Conservation (phyloP, 345 rosid species). For the Mercurialis annua region DNA sequence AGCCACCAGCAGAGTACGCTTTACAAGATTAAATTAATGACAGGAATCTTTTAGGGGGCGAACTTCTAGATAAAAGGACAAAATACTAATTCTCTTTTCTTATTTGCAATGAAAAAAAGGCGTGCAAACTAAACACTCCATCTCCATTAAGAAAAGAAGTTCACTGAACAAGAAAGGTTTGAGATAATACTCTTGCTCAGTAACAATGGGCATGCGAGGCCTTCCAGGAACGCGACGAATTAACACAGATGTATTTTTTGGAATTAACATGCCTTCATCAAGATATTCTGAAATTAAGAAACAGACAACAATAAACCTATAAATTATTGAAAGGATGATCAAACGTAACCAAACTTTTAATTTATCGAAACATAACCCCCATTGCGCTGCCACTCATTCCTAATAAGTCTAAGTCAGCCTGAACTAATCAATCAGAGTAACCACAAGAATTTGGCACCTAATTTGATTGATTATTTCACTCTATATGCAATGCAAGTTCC, state of each 20-base stretch:
- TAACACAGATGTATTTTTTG: constrained; percentile 94
- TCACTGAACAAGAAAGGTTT: constrained; percentile 36
- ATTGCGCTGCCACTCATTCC: neutral
- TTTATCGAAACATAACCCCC: neutral
- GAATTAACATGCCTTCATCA: constrained; percentile 93
- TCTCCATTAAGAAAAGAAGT: constrained; percentile 11
- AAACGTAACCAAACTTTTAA: constrained; percentile 20
- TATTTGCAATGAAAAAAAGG: neutral
- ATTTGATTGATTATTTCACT: neutral
- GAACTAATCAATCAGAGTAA: neutral
- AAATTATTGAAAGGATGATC: constrained; percentile 37
- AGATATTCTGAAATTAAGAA: constrained; percentile 89
- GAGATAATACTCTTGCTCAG: constrained; percentile 77
- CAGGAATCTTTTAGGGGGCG: neutral
- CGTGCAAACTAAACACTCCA: neutral
- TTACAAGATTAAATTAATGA: neutral
- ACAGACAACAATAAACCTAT: constrained; percentile 41
- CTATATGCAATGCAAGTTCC: neutral
- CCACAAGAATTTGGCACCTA: neutral
- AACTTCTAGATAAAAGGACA: neutral
- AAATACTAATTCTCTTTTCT: neutral
- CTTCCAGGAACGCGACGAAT: constrained; percentile 98
- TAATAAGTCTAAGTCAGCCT: neutral
- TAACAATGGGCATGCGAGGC: constrained; percentile 92
- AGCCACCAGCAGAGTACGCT: neutral